These are phyloP conservation scores for Hypoxylon sp. DNA, from an alignment of 2,329 filamentous ascomycete species.

Conservation along the genomic window DNA sequence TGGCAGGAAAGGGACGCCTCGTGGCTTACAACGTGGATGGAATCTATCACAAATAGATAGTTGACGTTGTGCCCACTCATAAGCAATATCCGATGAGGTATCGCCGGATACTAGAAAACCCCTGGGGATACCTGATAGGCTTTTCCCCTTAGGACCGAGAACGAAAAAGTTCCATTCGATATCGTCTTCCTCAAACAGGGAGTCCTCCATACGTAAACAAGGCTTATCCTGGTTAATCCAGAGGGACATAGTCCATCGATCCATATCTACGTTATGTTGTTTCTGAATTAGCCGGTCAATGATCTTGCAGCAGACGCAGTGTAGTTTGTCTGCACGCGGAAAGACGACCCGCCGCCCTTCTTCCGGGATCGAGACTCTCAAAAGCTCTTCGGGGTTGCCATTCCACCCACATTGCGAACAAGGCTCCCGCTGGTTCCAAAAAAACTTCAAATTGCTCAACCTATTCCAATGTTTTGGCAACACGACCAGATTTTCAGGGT, in stretches of 20 bases:
- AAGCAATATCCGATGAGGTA: slow-evolving; percentile 13
- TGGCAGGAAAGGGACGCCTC: slow-evolving; percentile 5
- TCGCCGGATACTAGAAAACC: slow-evolving; percentile 6
- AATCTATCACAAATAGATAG: background rate
- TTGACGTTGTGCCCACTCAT: slow-evolving; percentile 1
- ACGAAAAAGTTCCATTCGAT: slow-evolving; percentile 16
- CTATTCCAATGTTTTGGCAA: slow-evolving; percentile 16
- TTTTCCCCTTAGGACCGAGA: background rate
- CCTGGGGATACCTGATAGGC: slow-evolving; percentile 3
- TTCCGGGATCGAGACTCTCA: background rate
- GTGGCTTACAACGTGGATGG: background rate
- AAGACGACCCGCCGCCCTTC: slow-evolving; percentile 1
- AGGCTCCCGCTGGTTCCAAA: slow-evolving; percentile 7
- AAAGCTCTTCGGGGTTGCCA: slow-evolving; percentile 9
- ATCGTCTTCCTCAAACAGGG: slow-evolving; percentile 10
- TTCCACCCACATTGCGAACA: slow-evolving; percentile 13
- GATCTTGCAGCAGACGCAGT: slow-evolving; percentile 16
- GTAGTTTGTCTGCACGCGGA: background rate
- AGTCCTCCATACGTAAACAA: slow-evolving; percentile 8
- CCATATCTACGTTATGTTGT: slow-evolving; percentile 2
- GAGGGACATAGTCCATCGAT: slow-evolving; percentile 8
- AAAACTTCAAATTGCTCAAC: slow-evolving; percentile 1
- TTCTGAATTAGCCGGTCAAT: slow-evolving; percentile 2
- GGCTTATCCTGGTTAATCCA: slow-evolving; percentile 15
- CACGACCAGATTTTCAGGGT: background rate